Evolutionary conservation across 805 yeast species (phyloP).

Genomic region (Cyberlindnera petersonii): DNA sequence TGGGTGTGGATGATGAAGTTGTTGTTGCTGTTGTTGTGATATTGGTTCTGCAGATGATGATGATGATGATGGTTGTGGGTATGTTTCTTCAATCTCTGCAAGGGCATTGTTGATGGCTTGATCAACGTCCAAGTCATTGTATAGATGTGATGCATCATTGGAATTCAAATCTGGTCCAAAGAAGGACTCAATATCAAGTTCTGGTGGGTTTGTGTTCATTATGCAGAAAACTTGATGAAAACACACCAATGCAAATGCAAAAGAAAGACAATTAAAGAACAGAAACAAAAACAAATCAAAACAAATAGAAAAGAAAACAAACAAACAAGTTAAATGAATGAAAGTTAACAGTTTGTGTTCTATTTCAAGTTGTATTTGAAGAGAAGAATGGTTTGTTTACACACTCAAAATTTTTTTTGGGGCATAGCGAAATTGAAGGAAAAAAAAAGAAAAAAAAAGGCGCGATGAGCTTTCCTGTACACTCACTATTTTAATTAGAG

Average conservation of each 20-base stretch:
- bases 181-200: constrained; percentile 14
- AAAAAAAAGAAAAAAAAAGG: not conserved
- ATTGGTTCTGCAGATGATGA: not conserved
- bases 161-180: constrained; percentile 5
- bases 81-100: constrained; percentile 13
- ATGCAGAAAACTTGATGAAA: not conserved
- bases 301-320: not conserved
- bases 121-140: constrained; percentile 11
- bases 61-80: not conserved
- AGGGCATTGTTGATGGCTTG: constrained; percentile 15
- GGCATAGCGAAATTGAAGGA: not conserved
- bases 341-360: no score
- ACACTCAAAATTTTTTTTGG: constrained; percentile 9
- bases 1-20: no score
- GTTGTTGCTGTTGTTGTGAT: no score
- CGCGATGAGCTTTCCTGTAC: constrained; percentile 1
- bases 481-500: no score
- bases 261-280: not conserved
- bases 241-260: no score
- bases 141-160: not conserved
- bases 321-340: not conserved
- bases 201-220: constrained; percentile 10
- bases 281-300: not conserved
- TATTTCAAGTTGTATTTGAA: no score
- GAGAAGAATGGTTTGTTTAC: constrained; percentile 1